Evolutionary conservation across 805 yeast genomes (phyloP), one percentile per base, ranked within the genome.

Genomic region (Cyberlindnera maritima): DNA sequence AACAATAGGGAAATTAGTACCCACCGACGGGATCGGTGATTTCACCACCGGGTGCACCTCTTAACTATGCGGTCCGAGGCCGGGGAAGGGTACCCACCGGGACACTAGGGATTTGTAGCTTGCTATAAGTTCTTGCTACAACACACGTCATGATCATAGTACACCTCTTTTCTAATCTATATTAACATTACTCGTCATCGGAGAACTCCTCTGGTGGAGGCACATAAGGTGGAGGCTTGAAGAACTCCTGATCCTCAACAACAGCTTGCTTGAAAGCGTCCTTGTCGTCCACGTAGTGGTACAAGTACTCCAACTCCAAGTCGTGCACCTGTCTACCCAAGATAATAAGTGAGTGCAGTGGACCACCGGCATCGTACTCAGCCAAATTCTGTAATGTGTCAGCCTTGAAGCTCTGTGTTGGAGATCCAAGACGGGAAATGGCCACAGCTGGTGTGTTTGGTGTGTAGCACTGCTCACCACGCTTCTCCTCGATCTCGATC

Each of bases 251-350:
- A 60, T 85, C 76, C 4, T 56, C 59, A 50, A 66, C 64, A 40
- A 77, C 79, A 49, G 68, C 64, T 15, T 61, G 50, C 48, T 67
- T 76, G 57, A 78, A 80, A 15, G 66, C 64, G 15, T 70, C 79
- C 55, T 65, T 72, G 48, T 88, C 76, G 47, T 80, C 84, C 26
- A 86, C 85, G 67, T 80, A 92, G 58, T 81, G 91, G 50, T 83
- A 70, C 63, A 94, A 69, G 62, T 84, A 92, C 56, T 91, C 97
- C 57, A 88, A 67, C 65, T 92, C 99, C 49, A 92, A 76, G 52
- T 92, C 98, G 61, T 92, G 99, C 20, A 90, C 91, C 69, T 84
- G 92, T 77, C 95, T 80, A 20, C 99, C 99, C 44, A 92, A 74
- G 69, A 92, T 83, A 41, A 92, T 82, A 58, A 92, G 76, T 10